Evolutionary conservation across 352 stramenopile species (phyloP).

Genomic region (Thraustochytrium striatum): DNA sequence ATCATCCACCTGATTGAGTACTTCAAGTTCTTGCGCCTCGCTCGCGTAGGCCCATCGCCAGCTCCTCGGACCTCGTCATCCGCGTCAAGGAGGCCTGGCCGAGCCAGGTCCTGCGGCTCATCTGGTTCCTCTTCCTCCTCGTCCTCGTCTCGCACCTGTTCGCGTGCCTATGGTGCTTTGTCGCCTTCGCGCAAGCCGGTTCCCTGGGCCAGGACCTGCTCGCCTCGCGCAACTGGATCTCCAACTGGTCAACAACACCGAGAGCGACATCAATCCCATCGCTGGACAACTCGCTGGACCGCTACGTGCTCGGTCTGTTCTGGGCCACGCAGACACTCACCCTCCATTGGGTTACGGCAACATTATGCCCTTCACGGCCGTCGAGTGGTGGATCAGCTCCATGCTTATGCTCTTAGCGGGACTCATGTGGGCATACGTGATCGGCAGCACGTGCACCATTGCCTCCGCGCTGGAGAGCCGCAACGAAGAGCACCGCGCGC

Average conservation of each 20-base stretch:
- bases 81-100: neutral
- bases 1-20: conserved; percentile 26
- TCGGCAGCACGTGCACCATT: conserved; percentile 56
- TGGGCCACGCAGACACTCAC: conserved; percentile 60
- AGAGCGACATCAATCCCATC: too few species aligned
- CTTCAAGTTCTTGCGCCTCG: conserved; percentile 43
- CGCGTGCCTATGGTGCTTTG: conserved; percentile 55
- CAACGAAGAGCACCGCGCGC: conserved; percentile 40
- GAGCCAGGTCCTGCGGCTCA: conserved; percentile 37
- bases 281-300: conserved; percentile 48
- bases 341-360: conserved; percentile 59
- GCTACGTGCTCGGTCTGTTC: conserved; percentile 58
- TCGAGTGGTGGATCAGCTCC: conserved; percentile 56
- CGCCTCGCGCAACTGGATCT: conserved; percentile 55
- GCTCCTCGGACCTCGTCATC: conserved; percentile 10
- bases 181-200: conserved; percentile 53
- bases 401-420: conserved; percentile 52
- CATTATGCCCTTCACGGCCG: conserved; percentile 53
- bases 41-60: conserved; percentile 12
- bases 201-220: conserved; percentile 49
- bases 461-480: conserved; percentile 48
- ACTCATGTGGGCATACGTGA: conserved; percentile 58
- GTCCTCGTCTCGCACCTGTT: conserved; percentile 53
- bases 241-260: too few species aligned
- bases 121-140: conserved; percentile 56